Conservation (phyloP, 108 stramenopile genomes). For the Ochromonas danica region DNA sequence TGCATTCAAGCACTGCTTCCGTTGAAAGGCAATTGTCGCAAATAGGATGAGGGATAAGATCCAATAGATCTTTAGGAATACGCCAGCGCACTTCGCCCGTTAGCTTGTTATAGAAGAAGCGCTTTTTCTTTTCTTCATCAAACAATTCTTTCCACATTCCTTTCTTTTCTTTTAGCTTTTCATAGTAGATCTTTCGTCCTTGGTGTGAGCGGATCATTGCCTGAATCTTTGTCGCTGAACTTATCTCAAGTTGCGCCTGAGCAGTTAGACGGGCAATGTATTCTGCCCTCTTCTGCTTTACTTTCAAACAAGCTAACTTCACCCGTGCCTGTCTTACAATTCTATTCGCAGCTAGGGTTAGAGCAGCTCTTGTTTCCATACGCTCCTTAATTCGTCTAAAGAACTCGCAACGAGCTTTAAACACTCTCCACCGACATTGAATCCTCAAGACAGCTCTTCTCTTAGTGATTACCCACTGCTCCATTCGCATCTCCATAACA, state of each 20-base stretch:
- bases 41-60: conserved; percentile 65
- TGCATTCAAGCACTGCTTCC: conserved; percentile 68
- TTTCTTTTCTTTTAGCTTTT: conserved; percentile 33
- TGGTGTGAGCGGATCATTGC: background rate
- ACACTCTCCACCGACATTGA: background rate
- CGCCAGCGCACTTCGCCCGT: conserved; percentile 72
- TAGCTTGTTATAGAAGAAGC: conserved; percentile 35
- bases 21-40: conserved; percentile 66
- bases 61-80: conserved; percentile 70
- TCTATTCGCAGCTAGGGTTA: background rate
- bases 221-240: conserved; percentile 6
- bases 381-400: background rate
- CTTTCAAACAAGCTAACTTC: background rate
- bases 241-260: background rate
- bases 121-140: conserved; percentile 20
- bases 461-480: background rate
- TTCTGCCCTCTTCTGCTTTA: background rate
- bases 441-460: background rate
- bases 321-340: background rate
- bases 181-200: background rate
- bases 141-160: conserved; percentile 30
- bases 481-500: background rate
- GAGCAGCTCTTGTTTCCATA: background rate
- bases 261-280: background rate
- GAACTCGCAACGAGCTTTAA: background rate